Percentiles rank a stretch among this genome's conserved stretches.
These are phyloP conservation scores for Vachellia pachyceras DNA, from an alignment of 306 rosid species.

Conservation along the genomic window DNA sequence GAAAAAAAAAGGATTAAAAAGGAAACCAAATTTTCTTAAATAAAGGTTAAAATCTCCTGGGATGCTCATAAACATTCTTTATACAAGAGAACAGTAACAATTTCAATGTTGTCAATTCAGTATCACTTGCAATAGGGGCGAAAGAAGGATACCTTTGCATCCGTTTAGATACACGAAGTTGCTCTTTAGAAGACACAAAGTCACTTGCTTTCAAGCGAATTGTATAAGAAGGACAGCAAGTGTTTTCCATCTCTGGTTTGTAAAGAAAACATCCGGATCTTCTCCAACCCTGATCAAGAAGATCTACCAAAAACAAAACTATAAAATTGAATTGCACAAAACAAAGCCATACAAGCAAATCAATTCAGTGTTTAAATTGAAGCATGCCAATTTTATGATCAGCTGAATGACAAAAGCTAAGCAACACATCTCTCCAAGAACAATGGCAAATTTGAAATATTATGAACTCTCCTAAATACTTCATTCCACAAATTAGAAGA, in stretches of 20 bases:
- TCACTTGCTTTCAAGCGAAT: constrained; percentile 77
- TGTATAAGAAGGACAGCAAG: constrained; percentile 94
- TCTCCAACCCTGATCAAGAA: constrained; percentile 97
- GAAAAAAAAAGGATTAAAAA: not conserved
- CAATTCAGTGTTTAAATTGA: not conserved
- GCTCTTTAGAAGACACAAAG: constrained; percentile 86
- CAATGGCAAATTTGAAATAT: constrained; percentile 24
- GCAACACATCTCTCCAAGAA: constrained; percentile 19
- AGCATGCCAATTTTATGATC: not conserved
- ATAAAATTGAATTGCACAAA: constrained; percentile 9
- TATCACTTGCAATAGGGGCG: not conserved
- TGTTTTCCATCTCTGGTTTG: constrained; percentile 93
- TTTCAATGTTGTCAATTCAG: not conserved
- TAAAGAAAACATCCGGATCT: constrained; percentile 92
- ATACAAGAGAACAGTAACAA: not conserved
- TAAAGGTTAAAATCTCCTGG: constrained; percentile 11
- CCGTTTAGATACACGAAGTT: constrained; percentile 70
- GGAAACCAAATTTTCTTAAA: not conserved
- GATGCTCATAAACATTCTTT: constrained; percentile 21
- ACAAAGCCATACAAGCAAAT: constrained; percentile 21
- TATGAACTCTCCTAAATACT: constrained; percentile 18
- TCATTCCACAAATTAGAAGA: not conserved
- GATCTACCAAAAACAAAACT: constrained; percentile 57
- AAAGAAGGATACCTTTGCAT: constrained; percentile 74
- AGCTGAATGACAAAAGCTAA: not conserved